Evolutionary conservation across 371 early-diverging fungal species (phyloP).

Genomic region (Saksenaea oblongispora): DNA sequence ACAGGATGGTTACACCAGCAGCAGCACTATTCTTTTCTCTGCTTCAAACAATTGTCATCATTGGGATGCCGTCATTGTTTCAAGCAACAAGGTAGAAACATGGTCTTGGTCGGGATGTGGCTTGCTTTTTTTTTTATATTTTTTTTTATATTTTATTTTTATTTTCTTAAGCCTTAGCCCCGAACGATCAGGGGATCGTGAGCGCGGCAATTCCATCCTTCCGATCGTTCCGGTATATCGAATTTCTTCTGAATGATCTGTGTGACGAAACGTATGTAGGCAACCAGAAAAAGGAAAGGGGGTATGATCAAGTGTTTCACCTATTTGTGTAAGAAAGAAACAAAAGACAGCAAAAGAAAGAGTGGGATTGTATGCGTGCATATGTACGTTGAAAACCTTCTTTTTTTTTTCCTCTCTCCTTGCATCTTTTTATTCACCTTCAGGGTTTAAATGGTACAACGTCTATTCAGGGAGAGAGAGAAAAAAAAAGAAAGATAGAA

Average conservation of each 20-base stretch:
- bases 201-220: neutral
- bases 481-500: no score
- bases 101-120: neutral
- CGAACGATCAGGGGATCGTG: neutral
- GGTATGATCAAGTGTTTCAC: neutral
- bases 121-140: conserved; percentile 6
- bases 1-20: neutral
- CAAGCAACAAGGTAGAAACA: neutral
- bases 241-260: conserved; percentile 2
- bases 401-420: neutral
- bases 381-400: neutral
- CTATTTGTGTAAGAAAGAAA: neutral
- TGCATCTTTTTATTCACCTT: neutral
- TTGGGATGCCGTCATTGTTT: neutral
- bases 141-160: conserved; percentile 1
- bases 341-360: no score
- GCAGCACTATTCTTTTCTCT: neutral
- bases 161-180: neutral
- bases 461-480: neutral
- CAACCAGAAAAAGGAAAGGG: neutral
- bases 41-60: neutral
- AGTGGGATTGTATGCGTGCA: neutral
- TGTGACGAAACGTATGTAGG: neutral
- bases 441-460: neutral
- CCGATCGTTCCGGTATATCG: conserved; percentile 1